Evolutionary conservation across 2,329 filamentous ascomycete species (phyloP).

Genomic region (Mycogone perniciosa): DNA sequence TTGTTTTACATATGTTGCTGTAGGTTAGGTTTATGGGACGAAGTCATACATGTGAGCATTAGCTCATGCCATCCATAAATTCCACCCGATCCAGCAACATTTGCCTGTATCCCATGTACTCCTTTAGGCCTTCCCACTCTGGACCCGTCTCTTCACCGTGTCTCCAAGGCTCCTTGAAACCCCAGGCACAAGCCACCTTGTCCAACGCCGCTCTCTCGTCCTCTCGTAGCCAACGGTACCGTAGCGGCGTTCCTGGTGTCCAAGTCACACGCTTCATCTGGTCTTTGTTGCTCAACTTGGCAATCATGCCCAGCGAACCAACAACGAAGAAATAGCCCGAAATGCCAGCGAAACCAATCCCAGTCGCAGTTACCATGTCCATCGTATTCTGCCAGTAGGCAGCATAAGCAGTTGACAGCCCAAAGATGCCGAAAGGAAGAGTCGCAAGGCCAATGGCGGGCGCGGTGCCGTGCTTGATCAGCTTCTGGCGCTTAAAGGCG

Average conservation of each 20-base stretch:
- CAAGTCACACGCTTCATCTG: slow-evolving; percentile 94
- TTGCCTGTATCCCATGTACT: slow-evolving; percentile 74
- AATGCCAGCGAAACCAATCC: slow-evolving; percentile 72
- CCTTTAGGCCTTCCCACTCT: slow-evolving; percentile 80
- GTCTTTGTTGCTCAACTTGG: slow-evolving; percentile 81
- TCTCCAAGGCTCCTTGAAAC: slow-evolving; percentile 73
- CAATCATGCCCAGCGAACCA: slow-evolving; percentile 73
- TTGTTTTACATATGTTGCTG: too few species aligned
- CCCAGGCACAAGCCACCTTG: slow-evolving; percentile 81
- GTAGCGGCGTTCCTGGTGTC: slow-evolving; percentile 72
- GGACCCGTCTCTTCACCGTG: slow-evolving; percentile 85
- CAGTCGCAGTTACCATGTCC: slow-evolving; percentile 67
- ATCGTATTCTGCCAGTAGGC: slow-evolving; percentile 57
- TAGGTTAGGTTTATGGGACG: too few species aligned
- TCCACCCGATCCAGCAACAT: slow-evolving; percentile 89
- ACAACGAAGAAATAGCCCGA: slow-evolving; percentile 79
- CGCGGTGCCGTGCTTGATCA: slow-evolving; percentile 56
- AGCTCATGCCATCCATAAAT: slow-evolving; percentile 83
- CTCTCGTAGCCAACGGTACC: slow-evolving; percentile 79
- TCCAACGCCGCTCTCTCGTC: slow-evolving; percentile 86
- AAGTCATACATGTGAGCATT: slow-evolving; percentile 3
- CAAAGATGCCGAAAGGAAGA: slow-evolving; percentile 63
- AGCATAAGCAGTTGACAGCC: slow-evolving; percentile 51
- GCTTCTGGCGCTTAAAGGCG: slow-evolving; percentile 61
- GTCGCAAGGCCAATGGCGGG: slow-evolving; percentile 52